Base-by-base conservation (phyloP, 176 grass and related monocot genomes). In the Oropetium thomaeum region DNA sequence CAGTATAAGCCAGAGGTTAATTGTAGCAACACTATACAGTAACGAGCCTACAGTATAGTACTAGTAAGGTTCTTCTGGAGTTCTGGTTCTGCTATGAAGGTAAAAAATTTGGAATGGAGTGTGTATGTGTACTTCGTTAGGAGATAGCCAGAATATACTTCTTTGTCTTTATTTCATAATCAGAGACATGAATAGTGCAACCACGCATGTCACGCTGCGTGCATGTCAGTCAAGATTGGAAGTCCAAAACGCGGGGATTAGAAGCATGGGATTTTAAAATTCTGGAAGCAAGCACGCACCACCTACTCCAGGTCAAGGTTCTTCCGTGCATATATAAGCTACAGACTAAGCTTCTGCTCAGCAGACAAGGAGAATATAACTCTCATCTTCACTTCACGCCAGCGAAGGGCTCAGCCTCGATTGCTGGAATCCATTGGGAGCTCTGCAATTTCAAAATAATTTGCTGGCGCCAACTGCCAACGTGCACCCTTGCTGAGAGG, bases 351-450 rank as follows among this genome's bases (percentile, higher is more conserved):
- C 20, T 82, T 82, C 48, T 59, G 73, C 33, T 48, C 58, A 87
- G 23, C 48, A 72, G 84, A 77, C 78, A 87, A 58, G 84, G 38
- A 71, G 72, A 81, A 82, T 57, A 77, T 59, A 58, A 65, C 65
- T 65, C 78, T 54, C 78, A 40, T 65, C 47, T 39, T 25, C 59
- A 67, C 15, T 77, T 65, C 58, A 60, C 48, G 42, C 48, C 73
- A 65, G 40, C 59, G 17, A 72, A 64, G 73, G 23, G 45, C 17
- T 70, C 78, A 63, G 71, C 12, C 5, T 30, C 4, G 38, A 26
- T 80, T 74, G 60, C 49, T 2, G 5, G 58, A 58, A 66, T 58
- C 25, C 5, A 25, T 53, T 65, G 48, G 29, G 26, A 64, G 29
- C 28, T 52, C 57, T 4, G 54, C 55, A 54, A n/a, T 70, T 54